Percentiles rank a stretch among this genome's conserved stretches.
Evolutionary conservation across 2,329 filamentous ascomycete species (phyloP).

Genomic region (Venturia aucupariae): DNA sequence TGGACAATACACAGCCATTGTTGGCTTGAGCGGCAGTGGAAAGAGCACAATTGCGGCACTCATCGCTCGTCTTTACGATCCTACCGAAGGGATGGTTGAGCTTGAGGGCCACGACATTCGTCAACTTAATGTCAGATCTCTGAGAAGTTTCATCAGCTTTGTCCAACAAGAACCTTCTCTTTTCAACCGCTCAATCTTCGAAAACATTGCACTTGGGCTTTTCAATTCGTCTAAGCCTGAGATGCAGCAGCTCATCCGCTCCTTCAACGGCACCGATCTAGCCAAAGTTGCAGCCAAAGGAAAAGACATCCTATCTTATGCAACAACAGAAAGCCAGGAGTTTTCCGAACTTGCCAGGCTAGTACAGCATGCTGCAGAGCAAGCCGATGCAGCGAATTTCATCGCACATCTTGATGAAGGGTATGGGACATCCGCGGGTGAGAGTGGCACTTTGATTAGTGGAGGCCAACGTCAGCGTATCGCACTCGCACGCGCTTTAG

Average conservation of each 20-base stretch:
- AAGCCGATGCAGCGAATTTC: conserved; percentile 67
- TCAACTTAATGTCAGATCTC: conserved; percentile 28
- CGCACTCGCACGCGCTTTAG: conserved; percentile 46
- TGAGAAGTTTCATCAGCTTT: conserved; percentile 30
- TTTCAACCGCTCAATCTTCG: conserved; percentile 42
- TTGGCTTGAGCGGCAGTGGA: conserved; percentile 34
- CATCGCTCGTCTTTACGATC: conserved; percentile 32
- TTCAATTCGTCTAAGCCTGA: conserved; percentile 29
- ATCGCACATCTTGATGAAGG: conserved; percentile 60
- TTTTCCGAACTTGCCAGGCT: conserved; percentile 36
- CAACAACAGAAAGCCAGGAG: conserved; percentile 39
- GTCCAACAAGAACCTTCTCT: conserved; percentile 46
- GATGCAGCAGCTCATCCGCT: conserved; percentile 37
- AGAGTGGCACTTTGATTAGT: conserved; percentile 62
- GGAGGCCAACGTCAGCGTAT: conserved; percentile 52
- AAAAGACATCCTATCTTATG: conserved; percentile 19
- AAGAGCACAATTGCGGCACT: conserved; percentile 34
- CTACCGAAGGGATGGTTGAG: conserved; percentile 22
- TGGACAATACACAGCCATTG: conserved; percentile 33
- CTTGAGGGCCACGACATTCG: conserved; percentile 32
- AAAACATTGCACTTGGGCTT: conserved; percentile 61
- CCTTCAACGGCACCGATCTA: conserved; percentile 28
- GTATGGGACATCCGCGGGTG: conserved; percentile 65
- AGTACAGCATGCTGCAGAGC: conserved; percentile 38
- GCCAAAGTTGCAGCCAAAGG: conserved; percentile 26